phyloP scores from a whole-genome alignment of 768 basidiomycete genomes.

The Wakefieldia striispora region DNA sequence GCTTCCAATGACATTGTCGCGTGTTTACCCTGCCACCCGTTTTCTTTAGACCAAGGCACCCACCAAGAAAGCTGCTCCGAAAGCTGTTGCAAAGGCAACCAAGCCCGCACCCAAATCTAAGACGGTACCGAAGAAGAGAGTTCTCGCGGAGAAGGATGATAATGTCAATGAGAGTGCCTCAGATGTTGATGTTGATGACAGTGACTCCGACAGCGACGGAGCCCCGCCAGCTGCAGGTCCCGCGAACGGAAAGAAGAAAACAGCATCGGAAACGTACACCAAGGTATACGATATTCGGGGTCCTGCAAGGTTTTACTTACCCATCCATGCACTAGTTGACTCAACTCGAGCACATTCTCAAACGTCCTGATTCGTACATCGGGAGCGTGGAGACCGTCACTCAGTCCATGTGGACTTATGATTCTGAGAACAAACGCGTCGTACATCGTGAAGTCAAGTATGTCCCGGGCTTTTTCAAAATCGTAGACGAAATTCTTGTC shows the following conservation, averaged over 20 bases:
- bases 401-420: constrained; percentile 92
- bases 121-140: constrained; percentile 64
- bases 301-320: background rate
- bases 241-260: constrained; percentile 68
- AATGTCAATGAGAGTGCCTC: constrained; percentile 51
- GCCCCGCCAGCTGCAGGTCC: constrained; percentile 24
- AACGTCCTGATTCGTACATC: constrained; percentile 93
- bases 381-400: constrained; percentile 90
- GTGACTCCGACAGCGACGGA: constrained; percentile 40
- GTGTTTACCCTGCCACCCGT: constrained; percentile 18
- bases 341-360: constrained; percentile 91
- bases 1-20: constrained; percentile 2
- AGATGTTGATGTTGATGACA: constrained; percentile 40
- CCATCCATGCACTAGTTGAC: constrained; percentile 57
- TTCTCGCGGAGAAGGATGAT: constrained; percentile 62
- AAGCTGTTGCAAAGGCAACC: constrained; percentile 39
- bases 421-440: constrained; percentile 82
- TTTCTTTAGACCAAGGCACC: constrained; percentile 31
- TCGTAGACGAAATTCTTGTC: constrained; percentile 97
- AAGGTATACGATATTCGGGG: constrained; percentile 57
- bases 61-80: constrained; percentile 40
- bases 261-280: constrained; percentile 85
- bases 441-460: constrained; percentile 79
- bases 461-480: constrained; percentile 99
- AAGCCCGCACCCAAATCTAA: constrained; percentile 53